phyloP scores from a whole-genome alignment of 2,329 filamentous ascomycete species.

The Xylaria sp. region DNA sequence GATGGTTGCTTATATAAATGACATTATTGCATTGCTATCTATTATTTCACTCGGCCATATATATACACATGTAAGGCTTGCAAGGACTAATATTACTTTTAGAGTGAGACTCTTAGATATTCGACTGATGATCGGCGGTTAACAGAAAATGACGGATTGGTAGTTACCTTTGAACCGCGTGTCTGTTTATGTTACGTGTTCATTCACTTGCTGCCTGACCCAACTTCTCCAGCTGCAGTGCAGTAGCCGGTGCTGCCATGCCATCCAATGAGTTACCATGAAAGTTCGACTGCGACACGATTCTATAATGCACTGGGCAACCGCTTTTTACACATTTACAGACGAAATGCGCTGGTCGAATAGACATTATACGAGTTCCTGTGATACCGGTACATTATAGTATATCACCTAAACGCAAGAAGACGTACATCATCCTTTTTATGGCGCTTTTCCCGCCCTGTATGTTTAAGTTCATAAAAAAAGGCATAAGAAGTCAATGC shows the following conservation, averaged over 20 bases:
- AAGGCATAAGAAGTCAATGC: too few species aligned
- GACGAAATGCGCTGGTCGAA: constrained; percentile 21
- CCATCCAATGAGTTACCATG: constrained; percentile 10
- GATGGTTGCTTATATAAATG: not conserved
- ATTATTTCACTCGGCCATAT: not conserved
- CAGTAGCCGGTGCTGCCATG: not conserved
- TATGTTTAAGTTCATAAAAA: too few species aligned
- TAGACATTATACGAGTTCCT: not conserved
- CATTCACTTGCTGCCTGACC: constrained; percentile 22
- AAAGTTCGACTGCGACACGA: not conserved
- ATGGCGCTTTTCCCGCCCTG: too few species aligned
- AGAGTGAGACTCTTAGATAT: not conserved
- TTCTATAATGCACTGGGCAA: not conserved
- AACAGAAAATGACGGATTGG: constrained; percentile 17
- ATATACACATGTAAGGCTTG: not conserved
- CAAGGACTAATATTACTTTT: not conserved
- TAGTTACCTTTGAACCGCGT: not conserved
- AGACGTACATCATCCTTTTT: too few species aligned
- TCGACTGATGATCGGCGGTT: not conserved
- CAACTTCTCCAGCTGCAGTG: not conserved
- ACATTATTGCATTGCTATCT: not conserved
- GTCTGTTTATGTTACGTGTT: not conserved
- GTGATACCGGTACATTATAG: too few species aligned
- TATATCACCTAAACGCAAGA: too few species aligned
- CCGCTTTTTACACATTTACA: not conserved